These are phyloP conservation scores for Leccinum solheimii DNA, from an alignment of 1,284 basidiomycete genomes.

Conservation along the genomic window DNA sequence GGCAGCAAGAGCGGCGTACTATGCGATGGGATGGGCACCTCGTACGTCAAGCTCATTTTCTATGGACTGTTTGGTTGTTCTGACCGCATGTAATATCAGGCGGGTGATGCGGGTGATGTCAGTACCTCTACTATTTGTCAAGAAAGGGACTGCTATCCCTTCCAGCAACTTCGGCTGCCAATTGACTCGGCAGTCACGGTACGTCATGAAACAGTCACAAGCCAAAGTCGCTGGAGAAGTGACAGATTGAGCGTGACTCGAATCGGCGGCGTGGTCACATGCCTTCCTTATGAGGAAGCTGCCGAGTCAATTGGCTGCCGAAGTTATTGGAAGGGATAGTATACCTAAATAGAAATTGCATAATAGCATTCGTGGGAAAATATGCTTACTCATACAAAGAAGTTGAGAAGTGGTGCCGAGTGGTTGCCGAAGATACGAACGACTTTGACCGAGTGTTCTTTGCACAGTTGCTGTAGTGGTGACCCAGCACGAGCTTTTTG, in stretches of 20 bases:
- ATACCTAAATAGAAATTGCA: slow-evolving; percentile 3
- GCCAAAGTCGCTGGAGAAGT: background rate
- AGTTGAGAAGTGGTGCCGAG: slow-evolving; percentile 21
- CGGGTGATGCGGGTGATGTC: slow-evolving; percentile 16
- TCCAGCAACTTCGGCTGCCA: background rate
- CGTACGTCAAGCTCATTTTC: slow-evolving; percentile 24
- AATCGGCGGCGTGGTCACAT: background rate
- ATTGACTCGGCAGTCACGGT: background rate
- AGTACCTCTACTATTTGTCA: background rate
- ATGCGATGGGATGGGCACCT: slow-evolving; percentile 69
- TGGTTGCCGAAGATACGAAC: slow-evolving; percentile 32
- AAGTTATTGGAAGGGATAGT: background rate
- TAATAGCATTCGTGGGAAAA: slow-evolving; percentile 21
- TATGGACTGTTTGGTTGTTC: background rate
- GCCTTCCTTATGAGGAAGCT: background rate
- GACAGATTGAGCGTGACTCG: background rate
- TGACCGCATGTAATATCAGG: slow-evolving; percentile 19
- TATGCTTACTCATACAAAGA: slow-evolving; percentile 26
- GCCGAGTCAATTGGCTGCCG: background rate
- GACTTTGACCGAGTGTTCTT: slow-evolving; percentile 20
- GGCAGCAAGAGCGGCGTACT: slow-evolving; percentile 66
- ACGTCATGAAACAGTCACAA: background rate
- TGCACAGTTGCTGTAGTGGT: slow-evolving; percentile 14
- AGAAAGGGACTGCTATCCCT: slow-evolving; percentile 6
- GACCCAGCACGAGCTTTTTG: background rate